phyloP scores from a whole-genome alignment of 345 rosid genomes.

The Eucalyptus pumila region DNA sequence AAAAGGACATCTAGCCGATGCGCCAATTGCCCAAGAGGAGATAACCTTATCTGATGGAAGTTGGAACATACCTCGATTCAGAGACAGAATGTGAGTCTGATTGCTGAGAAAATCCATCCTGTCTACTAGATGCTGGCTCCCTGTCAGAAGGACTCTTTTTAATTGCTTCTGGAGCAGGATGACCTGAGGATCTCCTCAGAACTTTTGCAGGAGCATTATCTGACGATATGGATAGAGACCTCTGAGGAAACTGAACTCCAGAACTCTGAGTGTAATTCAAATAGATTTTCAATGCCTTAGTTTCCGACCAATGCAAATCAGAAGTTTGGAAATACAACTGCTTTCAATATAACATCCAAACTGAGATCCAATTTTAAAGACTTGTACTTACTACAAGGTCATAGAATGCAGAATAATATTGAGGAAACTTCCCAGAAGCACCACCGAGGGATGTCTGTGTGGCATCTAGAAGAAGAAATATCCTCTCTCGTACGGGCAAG shows the following conservation, averaged over 20 bases:
- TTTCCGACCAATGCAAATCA: background rate
- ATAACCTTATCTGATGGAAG: background rate
- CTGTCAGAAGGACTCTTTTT: slow-evolving; percentile 38
- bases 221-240: slow-evolving; percentile 11
- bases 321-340: background rate
- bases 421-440: slow-evolving; percentile 80
- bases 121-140: slow-evolving; percentile 49
- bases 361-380: background rate
- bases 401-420: slow-evolving; percentile 73
- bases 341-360: background rate
- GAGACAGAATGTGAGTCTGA: slow-evolving; percentile 34
- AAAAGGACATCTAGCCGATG: background rate
- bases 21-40: background rate
- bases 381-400: slow-evolving; percentile 81
- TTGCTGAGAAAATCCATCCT: slow-evolving; percentile 27
- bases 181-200: background rate
- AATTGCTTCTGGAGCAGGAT: slow-evolving; percentile 21
- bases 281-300: background rate
- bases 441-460: slow-evolving; percentile 96
- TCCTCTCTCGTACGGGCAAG: slow-evolving; percentile 79
- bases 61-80: slow-evolving; percentile 50
- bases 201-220: slow-evolving; percentile 22
- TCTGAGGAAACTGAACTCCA: slow-evolving; percentile 87
- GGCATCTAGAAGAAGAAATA: slow-evolving; percentile 95
- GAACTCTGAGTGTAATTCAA: slow-evolving; percentile 30